phyloP scores from a whole-genome alignment of 1,284 basidiomycete species.

The Psilocybe mexicana region DNA sequence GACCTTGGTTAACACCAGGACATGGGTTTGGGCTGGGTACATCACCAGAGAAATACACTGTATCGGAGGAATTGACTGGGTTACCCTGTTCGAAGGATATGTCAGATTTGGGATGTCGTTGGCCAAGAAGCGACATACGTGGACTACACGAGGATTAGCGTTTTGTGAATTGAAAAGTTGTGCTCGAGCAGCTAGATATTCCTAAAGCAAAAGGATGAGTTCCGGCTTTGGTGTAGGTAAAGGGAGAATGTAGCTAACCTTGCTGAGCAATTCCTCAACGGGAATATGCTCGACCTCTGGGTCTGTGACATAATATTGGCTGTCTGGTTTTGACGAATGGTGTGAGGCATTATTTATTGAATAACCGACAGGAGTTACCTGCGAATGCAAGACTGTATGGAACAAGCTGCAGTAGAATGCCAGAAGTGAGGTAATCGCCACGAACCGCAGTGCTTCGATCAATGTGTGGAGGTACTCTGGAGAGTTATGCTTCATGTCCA shows the following conservation, averaged over 20 bases:
- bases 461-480: constrained; percentile 86
- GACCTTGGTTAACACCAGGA: constrained; percentile 1
- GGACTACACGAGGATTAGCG: constrained; percentile 66
- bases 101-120: neutral
- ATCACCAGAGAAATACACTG: constrained; percentile 87
- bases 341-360: neutral
- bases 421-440: constrained; percentile 12
- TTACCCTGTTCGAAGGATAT: constrained; percentile 55
- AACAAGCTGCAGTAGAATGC: neutral
- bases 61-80: constrained; percentile 84
- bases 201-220: constrained; percentile 39
- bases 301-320: constrained; percentile 87
- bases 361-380: constrained; percentile 42
- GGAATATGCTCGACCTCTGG: constrained; percentile 77
- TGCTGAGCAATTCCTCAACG: constrained; percentile 77
- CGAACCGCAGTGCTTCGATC: constrained; percentile 79
- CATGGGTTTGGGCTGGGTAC: neutral
- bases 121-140: constrained; percentile 43
- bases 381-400: constrained; percentile 68
- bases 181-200: constrained; percentile 83
- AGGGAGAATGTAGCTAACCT: constrained; percentile 43
- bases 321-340: constrained; percentile 49
- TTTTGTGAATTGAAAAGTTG: constrained; percentile 72
- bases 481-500: constrained; percentile 86
- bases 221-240: neutral